phyloP scores from a whole-genome alignment of 805 yeast genomes.

The Nakazawaea sp. region DNA sequence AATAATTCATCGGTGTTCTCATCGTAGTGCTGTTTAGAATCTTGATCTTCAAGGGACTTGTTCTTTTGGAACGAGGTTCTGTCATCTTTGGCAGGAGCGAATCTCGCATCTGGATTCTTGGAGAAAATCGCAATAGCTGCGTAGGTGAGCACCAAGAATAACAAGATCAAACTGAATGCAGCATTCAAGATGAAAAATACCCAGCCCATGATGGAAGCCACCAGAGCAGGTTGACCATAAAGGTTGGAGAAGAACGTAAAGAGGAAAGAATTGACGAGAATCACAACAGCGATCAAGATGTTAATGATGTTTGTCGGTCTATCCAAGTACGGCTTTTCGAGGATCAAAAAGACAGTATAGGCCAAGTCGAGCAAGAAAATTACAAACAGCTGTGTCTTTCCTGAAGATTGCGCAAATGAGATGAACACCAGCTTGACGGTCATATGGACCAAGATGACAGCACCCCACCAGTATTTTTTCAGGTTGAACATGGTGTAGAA shows the following conservation, averaged over 20 bases:
- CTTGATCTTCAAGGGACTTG: slow-evolving; percentile 2
- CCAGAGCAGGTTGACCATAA: slow-evolving; percentile 74
- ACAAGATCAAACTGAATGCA: slow-evolving; percentile 71
- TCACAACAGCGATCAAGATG: slow-evolving; percentile 66
- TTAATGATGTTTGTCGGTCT: slow-evolving; percentile 73
- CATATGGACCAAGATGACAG: slow-evolving; percentile 51
- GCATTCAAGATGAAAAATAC: slow-evolving; percentile 85
- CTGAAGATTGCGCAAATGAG: slow-evolving; percentile 72
- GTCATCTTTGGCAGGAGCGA: slow-evolving; percentile 86
- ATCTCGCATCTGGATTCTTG: slow-evolving; percentile 84
- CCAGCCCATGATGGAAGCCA: slow-evolving; percentile 86
- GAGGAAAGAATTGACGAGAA: slow-evolving; percentile 72
- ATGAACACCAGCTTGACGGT: slow-evolving; percentile 67
- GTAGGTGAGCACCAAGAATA: slow-evolving; percentile 64
- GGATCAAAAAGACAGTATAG: slow-evolving; percentile 58
- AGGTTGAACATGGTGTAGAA: slow-evolving; percentile 88
- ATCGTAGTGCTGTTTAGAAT: slow-evolving; percentile 17
- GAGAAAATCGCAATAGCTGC: slow-evolving; percentile 57
- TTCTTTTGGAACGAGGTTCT: slow-evolving; percentile 77
- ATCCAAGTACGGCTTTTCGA: slow-evolving; percentile 71
- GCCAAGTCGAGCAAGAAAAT: slow-evolving; percentile 70
- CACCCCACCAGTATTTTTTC: slow-evolving; percentile 75
- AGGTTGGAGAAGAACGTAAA: slow-evolving; percentile 82
- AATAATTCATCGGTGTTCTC: slow-evolving; percentile 31
- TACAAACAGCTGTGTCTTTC: slow-evolving; percentile 74